Evolutionary conservation across 2,329 filamentous ascomycete genomes (phyloP).

Genomic region (Penicillium decumbens): DNA sequence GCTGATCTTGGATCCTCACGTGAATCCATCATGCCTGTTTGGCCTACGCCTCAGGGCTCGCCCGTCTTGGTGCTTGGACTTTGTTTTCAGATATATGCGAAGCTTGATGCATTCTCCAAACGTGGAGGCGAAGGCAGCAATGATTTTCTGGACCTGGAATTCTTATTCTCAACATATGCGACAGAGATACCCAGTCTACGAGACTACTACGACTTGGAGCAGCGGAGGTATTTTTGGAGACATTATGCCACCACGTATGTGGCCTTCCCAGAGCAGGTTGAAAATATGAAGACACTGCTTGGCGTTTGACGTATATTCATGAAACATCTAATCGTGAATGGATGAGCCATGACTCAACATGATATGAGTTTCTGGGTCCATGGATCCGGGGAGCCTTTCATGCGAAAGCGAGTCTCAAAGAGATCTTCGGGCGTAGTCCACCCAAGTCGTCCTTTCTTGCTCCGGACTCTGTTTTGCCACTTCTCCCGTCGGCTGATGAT

Average conservation of each 20-base stretch:
- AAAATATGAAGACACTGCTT: conserved; percentile 16
- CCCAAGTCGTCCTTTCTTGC: conserved; percentile 23
- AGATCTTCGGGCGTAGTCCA: conserved; percentile 27
- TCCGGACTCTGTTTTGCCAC: conserved; percentile 25
- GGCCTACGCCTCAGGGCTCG: conserved; percentile 16
- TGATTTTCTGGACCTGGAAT: conserved; percentile 18
- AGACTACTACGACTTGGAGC: conserved; percentile 15
- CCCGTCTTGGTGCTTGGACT: conserved; percentile 17
- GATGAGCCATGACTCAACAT: conserved; percentile 11
- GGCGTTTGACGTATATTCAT: conserved; percentile 8
- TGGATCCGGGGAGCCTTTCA: conserved; percentile 26
- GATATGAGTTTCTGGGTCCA: conserved; percentile 24
- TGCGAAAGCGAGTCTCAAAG: conserved; percentile 25
- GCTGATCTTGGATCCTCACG: conserved; percentile 18
- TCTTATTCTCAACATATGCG: conserved; percentile 18
- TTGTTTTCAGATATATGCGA: conserved; percentile 20
- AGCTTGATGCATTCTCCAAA: conserved; percentile 15
- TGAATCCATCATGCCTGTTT: conserved; percentile 16
- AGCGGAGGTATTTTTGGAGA: conserved; percentile 16
- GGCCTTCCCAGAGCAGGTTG: conserved; percentile 17
- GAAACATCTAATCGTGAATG: conserved; percentile 3
- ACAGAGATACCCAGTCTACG: conserved; percentile 15
- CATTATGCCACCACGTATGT: conserved; percentile 17
- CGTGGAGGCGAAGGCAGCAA: conserved; percentile 20
- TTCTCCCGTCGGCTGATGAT: conserved; percentile 23